Evolutionary conservation across 2,329 filamentous ascomycete genomes (phyloP).

Genomic region (Aspergillus sclerotialis): DNA sequence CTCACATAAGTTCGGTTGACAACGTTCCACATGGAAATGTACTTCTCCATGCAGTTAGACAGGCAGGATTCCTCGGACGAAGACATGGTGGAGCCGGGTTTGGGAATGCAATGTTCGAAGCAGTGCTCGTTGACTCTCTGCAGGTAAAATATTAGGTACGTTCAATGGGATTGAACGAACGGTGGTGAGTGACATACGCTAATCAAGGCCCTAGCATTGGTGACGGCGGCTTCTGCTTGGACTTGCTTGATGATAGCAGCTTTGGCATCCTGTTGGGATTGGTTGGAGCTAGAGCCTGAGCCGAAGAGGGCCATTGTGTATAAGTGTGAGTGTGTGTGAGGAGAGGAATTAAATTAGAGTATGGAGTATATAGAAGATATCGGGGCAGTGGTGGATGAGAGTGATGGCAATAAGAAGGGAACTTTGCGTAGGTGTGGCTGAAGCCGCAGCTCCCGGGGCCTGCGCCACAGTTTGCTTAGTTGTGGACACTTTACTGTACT

Average conservation of each 20-base stretch:
- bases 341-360: background rate
- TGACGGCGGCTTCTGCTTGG: conserved; percentile 56
- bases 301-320: conserved; percentile 35
- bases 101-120: conserved; percentile 69
- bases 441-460: conserved; percentile 3
- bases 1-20: conserved; percentile 63
- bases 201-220: conserved; percentile 64
- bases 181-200: conserved; percentile 47
- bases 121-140: conserved; percentile 77
- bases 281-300: conserved; percentile 16
- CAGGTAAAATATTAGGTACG: conserved; percentile 1
- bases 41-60: conserved; percentile 75
- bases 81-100: conserved; percentile 59
- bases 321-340: background rate
- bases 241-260: conserved; percentile 58
- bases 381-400: conserved; percentile 3
- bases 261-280: conserved; percentile 35
- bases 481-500: conserved; percentile 18
- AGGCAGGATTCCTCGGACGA: conserved; percentile 64
- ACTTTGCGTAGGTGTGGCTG: background rate
- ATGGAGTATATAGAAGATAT: conserved; percentile 1
- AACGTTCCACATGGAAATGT: conserved; percentile 72
- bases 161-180: background rate
- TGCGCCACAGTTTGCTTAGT: conserved; percentile 12
- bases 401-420: too few relatives aligned